These are phyloP conservation scores for Metschnikowia amazonensis DNA, from an alignment of 805 yeast species.

Conservation along the genomic window DNA sequence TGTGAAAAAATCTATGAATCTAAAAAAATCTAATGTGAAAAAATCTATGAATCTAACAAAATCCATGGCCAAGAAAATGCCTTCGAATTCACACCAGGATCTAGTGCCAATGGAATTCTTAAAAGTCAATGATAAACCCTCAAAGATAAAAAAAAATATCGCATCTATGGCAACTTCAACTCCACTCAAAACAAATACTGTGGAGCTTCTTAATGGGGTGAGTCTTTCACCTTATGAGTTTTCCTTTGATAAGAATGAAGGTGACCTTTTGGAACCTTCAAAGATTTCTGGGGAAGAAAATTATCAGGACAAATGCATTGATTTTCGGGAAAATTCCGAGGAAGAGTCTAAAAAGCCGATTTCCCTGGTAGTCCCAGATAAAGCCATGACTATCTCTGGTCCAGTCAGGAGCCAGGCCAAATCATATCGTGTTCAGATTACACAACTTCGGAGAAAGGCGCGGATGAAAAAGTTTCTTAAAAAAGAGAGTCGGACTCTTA, in stretches of 20 bases:
- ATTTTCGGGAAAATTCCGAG: too few relatives aligned
- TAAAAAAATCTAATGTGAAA: too few relatives aligned
- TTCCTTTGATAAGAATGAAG: not conserved
- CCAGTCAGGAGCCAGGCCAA: not conserved
- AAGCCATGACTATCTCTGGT: too few relatives aligned
- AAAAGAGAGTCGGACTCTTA: not conserved
- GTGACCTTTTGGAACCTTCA: not conserved
- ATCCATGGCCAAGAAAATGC: too few relatives aligned
- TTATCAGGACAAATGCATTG: not conserved
- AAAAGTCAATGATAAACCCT: too few relatives aligned
- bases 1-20: too few relatives aligned
- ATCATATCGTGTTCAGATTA: not conserved
- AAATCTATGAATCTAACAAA: too few relatives aligned
- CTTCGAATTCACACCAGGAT: too few relatives aligned
- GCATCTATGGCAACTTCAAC: not conserved
- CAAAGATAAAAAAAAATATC: not conserved
- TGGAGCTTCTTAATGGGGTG: not conserved
- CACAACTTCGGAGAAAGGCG: not conserved
- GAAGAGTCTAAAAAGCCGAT: too few relatives aligned
- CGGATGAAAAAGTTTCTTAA: not conserved
- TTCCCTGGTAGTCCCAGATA: too few relatives aligned
- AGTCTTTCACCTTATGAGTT: not conserved
- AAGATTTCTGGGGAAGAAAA: not conserved
- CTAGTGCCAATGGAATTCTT: too few relatives aligned
- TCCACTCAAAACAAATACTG: not conserved